Conservation (phyloP, 2,329 filamentous ascomycete species). For the Cercospora janseana region DNA sequence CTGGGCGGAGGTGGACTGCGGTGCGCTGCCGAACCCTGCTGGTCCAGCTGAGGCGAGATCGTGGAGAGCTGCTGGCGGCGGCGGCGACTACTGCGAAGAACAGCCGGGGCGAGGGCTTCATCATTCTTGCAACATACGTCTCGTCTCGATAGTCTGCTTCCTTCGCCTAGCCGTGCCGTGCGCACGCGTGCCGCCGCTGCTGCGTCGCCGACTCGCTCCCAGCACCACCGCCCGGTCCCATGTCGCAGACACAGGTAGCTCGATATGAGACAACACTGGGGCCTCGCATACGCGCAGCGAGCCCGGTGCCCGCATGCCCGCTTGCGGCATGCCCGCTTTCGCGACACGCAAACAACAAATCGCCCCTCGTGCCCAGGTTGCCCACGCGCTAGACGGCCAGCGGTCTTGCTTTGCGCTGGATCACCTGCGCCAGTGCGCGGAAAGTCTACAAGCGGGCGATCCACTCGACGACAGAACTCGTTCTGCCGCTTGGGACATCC, state of each 20-base stretch:
- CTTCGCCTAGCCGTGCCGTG: conserved; percentile 5
- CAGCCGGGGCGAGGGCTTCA: no score
- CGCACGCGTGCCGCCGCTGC: not conserved
- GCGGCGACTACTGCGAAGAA: no score
- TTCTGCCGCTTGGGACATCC: conserved; percentile 22
- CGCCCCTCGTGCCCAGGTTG: conserved; percentile 8
- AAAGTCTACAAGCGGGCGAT: conserved; percentile 24
- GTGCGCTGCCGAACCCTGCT: not conserved
- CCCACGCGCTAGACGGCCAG: conserved; percentile 12
- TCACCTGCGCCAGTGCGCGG: conserved; percentile 19
- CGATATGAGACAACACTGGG: no score
- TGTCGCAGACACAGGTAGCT: no score
- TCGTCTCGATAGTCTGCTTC: no score
- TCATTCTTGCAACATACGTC: no score
- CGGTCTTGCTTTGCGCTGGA: conserved; percentile 22
- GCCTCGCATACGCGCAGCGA: conserved; percentile 1
- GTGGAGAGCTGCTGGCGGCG: no score
- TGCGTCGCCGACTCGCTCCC: not conserved
- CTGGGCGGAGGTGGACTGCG: not conserved
- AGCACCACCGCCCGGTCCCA: no score
- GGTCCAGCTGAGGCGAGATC: not conserved
- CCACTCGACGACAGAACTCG: conserved; percentile 23
- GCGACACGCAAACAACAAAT: not conserved
- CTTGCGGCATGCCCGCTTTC: not conserved
- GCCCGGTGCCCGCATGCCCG: no score